These are phyloP conservation scores for Rhazya stricta DNA, from an alignment of 257 asterid species.

Conservation along the genomic window DNA sequence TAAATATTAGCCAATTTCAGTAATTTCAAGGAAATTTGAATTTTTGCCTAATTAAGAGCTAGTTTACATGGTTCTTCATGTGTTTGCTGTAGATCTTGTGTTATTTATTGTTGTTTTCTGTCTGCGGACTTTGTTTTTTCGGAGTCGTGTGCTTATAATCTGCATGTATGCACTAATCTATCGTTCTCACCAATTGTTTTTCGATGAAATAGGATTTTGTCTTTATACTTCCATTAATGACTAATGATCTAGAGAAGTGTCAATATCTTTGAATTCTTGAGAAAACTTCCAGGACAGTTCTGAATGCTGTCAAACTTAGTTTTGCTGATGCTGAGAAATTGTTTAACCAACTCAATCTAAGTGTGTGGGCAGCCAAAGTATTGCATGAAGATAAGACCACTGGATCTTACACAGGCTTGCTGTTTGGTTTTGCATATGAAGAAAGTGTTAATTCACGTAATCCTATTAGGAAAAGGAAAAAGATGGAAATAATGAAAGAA, in stretches of 20 bases:
- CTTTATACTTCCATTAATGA: neutral
- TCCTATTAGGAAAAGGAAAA: neutral
- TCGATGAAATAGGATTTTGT: neutral
- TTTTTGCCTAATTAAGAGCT: neutral
- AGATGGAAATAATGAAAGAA: neutral
- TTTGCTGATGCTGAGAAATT: neutral
- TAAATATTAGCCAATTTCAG: neutral
- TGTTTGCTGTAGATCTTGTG: constrained; percentile 8
- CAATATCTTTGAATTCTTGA: too few relatives aligned
- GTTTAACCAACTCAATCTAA: neutral
- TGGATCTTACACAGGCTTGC: neutral
- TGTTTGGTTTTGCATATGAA: neutral
- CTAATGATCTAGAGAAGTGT: neutral
- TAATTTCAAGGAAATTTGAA: neutral
- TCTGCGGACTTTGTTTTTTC: neutral
- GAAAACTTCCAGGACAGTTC: neutral
- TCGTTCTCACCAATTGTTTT: neutral
- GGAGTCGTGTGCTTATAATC: neutral
- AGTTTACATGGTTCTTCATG: neutral
- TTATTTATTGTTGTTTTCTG: neutral
- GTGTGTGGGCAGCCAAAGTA: neutral
- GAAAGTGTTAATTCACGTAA: neutral
- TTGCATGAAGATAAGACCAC: neutral
- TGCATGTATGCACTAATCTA: neutral
- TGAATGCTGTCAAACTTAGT: neutral